These are phyloP conservation scores for Leptographium galeiforme DNA, from an alignment of 2,329 filamentous ascomycete genomes.

Conservation along the genomic window DNA sequence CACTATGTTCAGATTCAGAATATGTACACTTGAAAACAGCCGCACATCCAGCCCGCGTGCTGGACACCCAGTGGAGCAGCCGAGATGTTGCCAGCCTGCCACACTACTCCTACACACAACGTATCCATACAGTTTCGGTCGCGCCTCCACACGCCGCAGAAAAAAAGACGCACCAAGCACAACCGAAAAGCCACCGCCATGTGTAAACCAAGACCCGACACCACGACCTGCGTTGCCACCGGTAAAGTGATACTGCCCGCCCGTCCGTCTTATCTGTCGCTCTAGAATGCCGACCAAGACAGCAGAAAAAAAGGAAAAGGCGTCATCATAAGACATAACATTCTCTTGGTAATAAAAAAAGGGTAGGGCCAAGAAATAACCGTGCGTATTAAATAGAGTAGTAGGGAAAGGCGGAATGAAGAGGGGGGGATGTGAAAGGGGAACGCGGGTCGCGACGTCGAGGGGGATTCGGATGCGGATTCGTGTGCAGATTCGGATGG, in stretches of 20 bases:
- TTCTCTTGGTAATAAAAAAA: slow-evolving; percentile 4
- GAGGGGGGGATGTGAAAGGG: background rate
- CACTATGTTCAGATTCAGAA: slow-evolving; percentile 6
- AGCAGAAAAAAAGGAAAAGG: background rate
- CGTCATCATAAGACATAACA: slow-evolving; percentile 3
- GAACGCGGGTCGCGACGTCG: background rate
- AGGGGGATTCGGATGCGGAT: too few species aligned
- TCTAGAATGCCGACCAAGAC: slow-evolving; percentile 1
- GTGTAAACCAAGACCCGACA: slow-evolving; percentile 2
- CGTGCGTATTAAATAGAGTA: slow-evolving; percentile 6
- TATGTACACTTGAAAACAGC: slow-evolving; percentile 5
- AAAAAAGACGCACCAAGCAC: background rate
- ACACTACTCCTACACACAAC: slow-evolving; percentile 3
- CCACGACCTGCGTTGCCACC: slow-evolving; percentile 6
- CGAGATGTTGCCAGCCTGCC: background rate
- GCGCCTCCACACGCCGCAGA: background rate
- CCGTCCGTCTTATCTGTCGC: slow-evolving; percentile 2
- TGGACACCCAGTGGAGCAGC: background rate
- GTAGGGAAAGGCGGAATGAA: background rate
- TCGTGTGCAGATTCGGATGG: too few species aligned
- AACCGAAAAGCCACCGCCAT: slow-evolving; percentile 2
- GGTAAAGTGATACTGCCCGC: background rate
- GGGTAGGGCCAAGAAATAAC: background rate
- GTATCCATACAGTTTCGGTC: slow-evolving; percentile 3
- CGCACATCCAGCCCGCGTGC: background rate